Base-by-base conservation (phyloP, 768 basidiomycete genomes). In the Trametes meyenii region DNA sequence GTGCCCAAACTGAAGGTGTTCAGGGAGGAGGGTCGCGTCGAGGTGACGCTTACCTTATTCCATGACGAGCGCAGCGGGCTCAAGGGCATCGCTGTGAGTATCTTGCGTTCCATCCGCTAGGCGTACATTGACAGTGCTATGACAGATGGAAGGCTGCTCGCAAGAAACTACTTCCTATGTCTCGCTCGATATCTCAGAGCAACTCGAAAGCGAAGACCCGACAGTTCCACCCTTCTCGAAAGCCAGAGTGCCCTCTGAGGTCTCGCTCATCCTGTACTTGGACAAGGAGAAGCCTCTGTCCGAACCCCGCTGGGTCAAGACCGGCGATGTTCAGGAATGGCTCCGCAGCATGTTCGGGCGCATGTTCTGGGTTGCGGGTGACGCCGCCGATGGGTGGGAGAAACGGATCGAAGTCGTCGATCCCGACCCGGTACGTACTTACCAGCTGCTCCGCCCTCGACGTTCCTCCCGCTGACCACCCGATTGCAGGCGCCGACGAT, bases 271-370 rank as follows among this genome's bases (percentile, higher is more conserved):
- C 11, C 87, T 90, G 23, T 83, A 94, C 75, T 83, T 98, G 63
- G 96, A 99, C 73, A 91, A 85, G 58, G 85, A 84, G 35, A 86
- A 90, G 60, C 97, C 97, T 0, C 76, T 98, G 36, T 95, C 94
- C 16, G 95, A 98, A 72, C 94, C 97, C 7, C 91, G 94, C 72
- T 99, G 96, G 97, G 94, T 94, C 39, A 93, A 94, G 74, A 89
- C 90, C 8, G 96, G 96, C 33, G 92, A 96, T 70, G 85, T 96
- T 23, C 93, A 96, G 67, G 94, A 95, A 40, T 98, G 96, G 96
- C 76, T 93, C 67, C 85, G 86, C 73, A 91, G 84, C 67, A 92
- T 92, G 81, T 90, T 93, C 73, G 92, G 91, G 2, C 80, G 90
- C 39, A 90, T 90, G 87, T 91, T 92, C 70, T 92, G 89, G 89